A percentile compares a stretch with the other conserved stretches of the same genome.
Conservation (phyloP, 106 monocot genomes). For the Dendrobium nobile region DNA sequence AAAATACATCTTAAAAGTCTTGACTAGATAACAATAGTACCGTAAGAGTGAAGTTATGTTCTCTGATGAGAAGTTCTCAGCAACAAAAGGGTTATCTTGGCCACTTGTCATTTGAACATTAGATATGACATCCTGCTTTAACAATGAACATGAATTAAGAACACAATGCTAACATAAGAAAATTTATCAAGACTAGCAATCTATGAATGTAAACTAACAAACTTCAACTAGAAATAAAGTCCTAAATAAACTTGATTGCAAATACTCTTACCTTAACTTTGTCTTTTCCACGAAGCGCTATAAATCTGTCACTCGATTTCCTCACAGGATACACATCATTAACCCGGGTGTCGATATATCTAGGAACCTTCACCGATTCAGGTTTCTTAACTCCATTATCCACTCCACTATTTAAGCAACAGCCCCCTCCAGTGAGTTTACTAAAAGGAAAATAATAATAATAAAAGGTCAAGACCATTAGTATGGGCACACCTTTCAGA, state of each 20-base stretch:
- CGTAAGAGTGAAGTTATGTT: slow-evolving; percentile 8
- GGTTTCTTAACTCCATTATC: slow-evolving; percentile 14
- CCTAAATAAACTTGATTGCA: slow-evolving; percentile 5
- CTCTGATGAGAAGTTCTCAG: slow-evolving; percentile 1
- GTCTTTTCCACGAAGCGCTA: slow-evolving; percentile 35
- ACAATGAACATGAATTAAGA: neutral
- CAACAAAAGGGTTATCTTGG: slow-evolving; percentile 1
- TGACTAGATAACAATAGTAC: slow-evolving; percentile 13
- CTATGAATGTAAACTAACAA: neutral
- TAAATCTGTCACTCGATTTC: slow-evolving; percentile 55
- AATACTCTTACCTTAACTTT: slow-evolving; percentile 28
- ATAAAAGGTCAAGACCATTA: neutral
- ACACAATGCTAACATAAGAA: neutral
- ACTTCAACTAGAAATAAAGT: neutral
- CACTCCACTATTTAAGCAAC: slow-evolving; percentile 4
- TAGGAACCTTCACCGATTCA: slow-evolving; percentile 35
- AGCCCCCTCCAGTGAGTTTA: neutral
- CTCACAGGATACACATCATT: slow-evolving; percentile 48
- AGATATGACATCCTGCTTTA: slow-evolving; percentile 25
- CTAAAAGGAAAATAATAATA: neutral
- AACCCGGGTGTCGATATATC: slow-evolving; percentile 48
- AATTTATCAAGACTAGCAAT: neutral
- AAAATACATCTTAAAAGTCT: neutral
- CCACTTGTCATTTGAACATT: neutral
- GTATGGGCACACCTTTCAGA: slow-evolving; percentile 22